Evolutionary conservation across 2,329 filamentous ascomycete genomes (phyloP), one percentile per base, ranked within the genome.

Genomic region (Dothideomycetes sp.): DNA sequence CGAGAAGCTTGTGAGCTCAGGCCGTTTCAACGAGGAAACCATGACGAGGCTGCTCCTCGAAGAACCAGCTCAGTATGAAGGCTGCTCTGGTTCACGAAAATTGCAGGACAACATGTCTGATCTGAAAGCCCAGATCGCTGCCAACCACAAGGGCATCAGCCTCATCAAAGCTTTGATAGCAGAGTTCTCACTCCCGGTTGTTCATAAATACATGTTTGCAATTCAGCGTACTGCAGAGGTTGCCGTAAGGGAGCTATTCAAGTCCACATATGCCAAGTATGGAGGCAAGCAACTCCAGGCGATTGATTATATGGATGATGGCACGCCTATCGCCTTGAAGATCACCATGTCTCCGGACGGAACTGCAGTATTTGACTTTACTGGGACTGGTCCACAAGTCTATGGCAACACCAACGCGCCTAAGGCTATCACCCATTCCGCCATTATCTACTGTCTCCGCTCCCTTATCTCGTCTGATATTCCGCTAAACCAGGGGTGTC

Each of bases 401-500:
- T 39, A 36, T n/a, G 37, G 37, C 19, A 43, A 53, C 41, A 49
- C 52, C 39, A 87, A 87, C 51, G 81, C 82, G 0, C 82, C 82
- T 0, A 72, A 82, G 55, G 82, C 82, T 4, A 80, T 87, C 36
- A 86, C 81, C 0, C 83, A 81, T 58, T 81, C 75, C 27, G 82
- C 81, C 37, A 85, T 87, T 51, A 86, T 87, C 52, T 56, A 59
- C 36, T 40, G 38, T 35, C 36, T 42, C 3, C 34, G 40, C 17
- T 36, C 35, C 2, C 31, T 42, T 10, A 38, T 42, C 11, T 10
- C 30, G 79, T 86, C 37, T 45, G 80, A 87, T 47, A 85, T 88
- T 11, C 84, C 83, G 0, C 70, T 88, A 3, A 88, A 88, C 62
- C 83, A 88, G 58, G 83, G 84, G 44, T 88, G 83, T 46, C 66